A percentile compares a stretch with the other conserved stretches of the same genome.
These are phyloP conservation scores for Galerina sulciceps DNA, from an alignment of 768 basidiomycete species.

Conservation along the genomic window DNA sequence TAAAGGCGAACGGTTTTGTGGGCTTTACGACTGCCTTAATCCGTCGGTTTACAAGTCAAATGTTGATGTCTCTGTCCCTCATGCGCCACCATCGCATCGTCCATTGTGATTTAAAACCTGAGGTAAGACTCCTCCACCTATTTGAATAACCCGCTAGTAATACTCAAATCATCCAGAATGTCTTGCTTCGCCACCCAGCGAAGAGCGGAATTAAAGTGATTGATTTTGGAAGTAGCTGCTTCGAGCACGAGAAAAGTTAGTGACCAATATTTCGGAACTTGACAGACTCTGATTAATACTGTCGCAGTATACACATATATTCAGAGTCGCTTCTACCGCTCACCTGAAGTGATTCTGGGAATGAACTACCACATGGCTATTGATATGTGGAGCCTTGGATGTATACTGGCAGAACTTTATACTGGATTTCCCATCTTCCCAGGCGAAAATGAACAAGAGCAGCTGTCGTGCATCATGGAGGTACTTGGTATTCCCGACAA, in stretches of 20 bases:
- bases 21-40: slow-evolving; percentile 97
- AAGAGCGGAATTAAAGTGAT: slow-evolving; percentile 98
- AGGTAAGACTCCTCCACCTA: slow-evolving; percentile 55
- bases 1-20: slow-evolving; percentile 98
- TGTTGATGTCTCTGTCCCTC: slow-evolving; percentile 87
- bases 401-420: slow-evolving; percentile 95
- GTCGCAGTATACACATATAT: slow-evolving; percentile 95
- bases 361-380: slow-evolving; percentile 99
- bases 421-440: slow-evolving; percentile 99
- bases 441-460: slow-evolving; percentile 98
- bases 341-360: slow-evolving; percentile 97
- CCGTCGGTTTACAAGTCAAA: slow-evolving; percentile 94
- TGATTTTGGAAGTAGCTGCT: slow-evolving; percentile 98
- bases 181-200: slow-evolving; percentile 90
- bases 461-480: slow-evolving; percentile 99
- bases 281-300: slow-evolving; percentile 5
- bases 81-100: slow-evolving; percentile 98
- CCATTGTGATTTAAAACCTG: slow-evolving; percentile 98
- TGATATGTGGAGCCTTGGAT: slow-evolving; percentile 99
- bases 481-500: slow-evolving; percentile 95
- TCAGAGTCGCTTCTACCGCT: slow-evolving; percentile 99
- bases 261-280: slow-evolving; percentile 10
- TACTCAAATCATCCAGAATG: slow-evolving; percentile 63
- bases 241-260: slow-evolving; percentile 97
- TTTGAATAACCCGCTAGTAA: not conserved